Base-by-base conservation (phyloP, 2,329 filamentous ascomycete genomes). In the Claviceps monticola region DNA sequence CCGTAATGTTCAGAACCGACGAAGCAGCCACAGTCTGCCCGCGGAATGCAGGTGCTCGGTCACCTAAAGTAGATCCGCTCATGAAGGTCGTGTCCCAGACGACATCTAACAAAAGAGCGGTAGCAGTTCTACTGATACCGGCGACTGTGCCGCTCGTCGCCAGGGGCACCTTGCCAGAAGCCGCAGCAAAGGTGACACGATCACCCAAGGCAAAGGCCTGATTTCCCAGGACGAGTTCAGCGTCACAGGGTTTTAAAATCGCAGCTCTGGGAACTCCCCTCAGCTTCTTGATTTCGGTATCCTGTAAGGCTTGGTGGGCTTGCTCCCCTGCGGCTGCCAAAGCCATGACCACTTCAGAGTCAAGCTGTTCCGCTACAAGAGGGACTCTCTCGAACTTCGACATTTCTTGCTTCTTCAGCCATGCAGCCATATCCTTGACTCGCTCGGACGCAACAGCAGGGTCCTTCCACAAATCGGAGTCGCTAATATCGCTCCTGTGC, bases 51-150 rank as follows among this genome's bases (percentile, higher is more conserved):
- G 89, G 88, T 64, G 91, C 95, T 54, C 93, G 84, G 52, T 90
- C 89, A 54, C 88, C 86, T 16, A 98, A 76, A 0, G 87, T 93
- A 1, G 90, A 96, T 56, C 93, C 93, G 62, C 89, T 95, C 90
- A 98, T 97, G 68, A 98, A 98, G 0, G 88, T 86, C 13, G 81
- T 80, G 65, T 98, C 94, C 68, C 95, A 98, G 7, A 98, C 83
- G 53, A 97, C 80, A 64, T 98, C 93, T 39, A 98, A 75, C 53
- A 96, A 76, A 46, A 87, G 79, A 26, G 84, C 84, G 52, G 87
- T 86, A 19, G 89, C 78, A 34, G 90, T 96, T 52, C 88, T 84
- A 55, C 89, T 96, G 63, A 96, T 85, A 38, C 93, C 93, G 52
- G 95, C 84, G n/a, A 98, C 88, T 1, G 93, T 97, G 60, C 94